phyloP scores from a whole-genome alignment of 129 eudicot species.

The Solidago caesia region DNA sequence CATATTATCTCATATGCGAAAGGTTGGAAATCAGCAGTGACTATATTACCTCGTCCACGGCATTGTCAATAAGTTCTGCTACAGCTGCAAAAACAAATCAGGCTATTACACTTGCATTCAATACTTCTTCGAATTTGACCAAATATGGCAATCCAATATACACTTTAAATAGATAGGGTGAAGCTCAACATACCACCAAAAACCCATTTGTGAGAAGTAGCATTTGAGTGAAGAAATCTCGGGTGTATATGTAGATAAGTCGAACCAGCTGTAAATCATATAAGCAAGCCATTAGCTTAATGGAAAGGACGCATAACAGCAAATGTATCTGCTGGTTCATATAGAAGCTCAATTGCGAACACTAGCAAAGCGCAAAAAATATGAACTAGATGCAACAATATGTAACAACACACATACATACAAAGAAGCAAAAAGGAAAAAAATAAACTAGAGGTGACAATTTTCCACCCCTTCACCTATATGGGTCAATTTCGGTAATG shows the following conservation, averaged over 20 bases:
- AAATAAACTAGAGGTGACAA: not conserved
- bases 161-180: not conserved
- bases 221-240: constrained; percentile 88
- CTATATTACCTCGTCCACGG: constrained; percentile 79
- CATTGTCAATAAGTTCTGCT: constrained; percentile 93
- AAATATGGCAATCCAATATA: not conserved
- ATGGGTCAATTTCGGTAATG: not conserved
- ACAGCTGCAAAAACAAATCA: constrained; percentile 44
- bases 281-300: constrained; percentile 10
- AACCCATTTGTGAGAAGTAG: constrained; percentile 97
- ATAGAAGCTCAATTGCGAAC: not conserved
- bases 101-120: too few relatives aligned
- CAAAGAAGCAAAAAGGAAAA: not conserved
- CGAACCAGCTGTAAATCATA: constrained; percentile 48
- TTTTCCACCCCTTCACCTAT: not conserved
- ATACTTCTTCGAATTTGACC: not conserved
- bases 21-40: not conserved
- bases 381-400: too few relatives aligned
- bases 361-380: not conserved
- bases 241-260: constrained; percentile 76
- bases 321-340: not conserved
- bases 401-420: not conserved
- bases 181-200: constrained; percentile 73
- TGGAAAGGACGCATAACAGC: not conserved
- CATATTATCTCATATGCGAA: not conserved